Conservation (phyloP, 805 yeast species). For the Metschnikowia dekortorum region DNA sequence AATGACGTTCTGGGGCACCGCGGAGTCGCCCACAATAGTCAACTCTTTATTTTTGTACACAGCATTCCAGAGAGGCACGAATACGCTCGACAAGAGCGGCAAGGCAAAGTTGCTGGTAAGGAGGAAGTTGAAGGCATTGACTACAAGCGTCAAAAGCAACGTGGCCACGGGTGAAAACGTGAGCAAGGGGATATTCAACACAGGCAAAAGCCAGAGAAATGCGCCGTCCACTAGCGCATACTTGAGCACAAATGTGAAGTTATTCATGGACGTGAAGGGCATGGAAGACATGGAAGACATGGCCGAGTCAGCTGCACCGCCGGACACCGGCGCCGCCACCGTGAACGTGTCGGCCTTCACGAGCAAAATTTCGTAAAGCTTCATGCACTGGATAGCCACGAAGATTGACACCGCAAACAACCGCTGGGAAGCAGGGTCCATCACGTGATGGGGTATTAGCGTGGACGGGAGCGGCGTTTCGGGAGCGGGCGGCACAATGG, state of each 20-base stretch:
- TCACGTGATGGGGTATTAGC: constrained; percentile 57
- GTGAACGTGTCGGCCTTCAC: constrained; percentile 43
- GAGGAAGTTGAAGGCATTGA: constrained; percentile 50
- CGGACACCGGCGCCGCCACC: neutral
- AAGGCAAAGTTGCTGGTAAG: constrained; percentile 49
- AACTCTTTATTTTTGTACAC: constrained; percentile 42
- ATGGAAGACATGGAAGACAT: constrained; percentile 37
- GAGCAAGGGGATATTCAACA: constrained; percentile 71
- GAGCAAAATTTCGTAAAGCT: constrained; percentile 64
- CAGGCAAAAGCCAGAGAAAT: constrained; percentile 66
- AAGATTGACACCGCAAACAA: constrained; percentile 62
- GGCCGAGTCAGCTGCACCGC: neutral
- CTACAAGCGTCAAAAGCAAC: constrained; percentile 39
- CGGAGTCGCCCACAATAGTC: constrained; percentile 48
- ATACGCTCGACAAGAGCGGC: constrained; percentile 36
- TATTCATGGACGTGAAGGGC: constrained; percentile 46
- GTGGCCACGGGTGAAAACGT: constrained; percentile 59
- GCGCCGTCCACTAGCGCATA: constrained; percentile 71
- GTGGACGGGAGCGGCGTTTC: neutral
- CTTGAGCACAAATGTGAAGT: constrained; percentile 58
- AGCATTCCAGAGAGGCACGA: constrained; percentile 42
- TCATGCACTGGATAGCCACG: constrained; percentile 78
- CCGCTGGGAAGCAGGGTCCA: constrained; percentile 78
- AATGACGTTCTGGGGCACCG: constrained; percentile 31
- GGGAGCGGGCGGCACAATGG: neutral